phyloP scores from a whole-genome alignment of 192 early-diverging fungal genomes.

The Coemansia sp. region DNA sequence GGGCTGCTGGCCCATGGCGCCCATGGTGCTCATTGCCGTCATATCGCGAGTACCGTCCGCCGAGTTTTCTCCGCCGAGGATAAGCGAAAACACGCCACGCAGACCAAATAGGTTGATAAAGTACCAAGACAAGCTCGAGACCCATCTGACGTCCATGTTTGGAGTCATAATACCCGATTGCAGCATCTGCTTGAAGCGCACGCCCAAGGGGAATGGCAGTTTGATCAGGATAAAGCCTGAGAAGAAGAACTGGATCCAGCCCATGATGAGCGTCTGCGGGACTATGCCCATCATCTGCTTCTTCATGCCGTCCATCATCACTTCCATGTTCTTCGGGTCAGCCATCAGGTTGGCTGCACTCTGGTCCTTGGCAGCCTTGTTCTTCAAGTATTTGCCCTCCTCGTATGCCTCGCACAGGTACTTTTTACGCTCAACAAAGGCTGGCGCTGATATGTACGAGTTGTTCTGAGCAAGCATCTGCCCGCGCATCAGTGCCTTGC shows the following conservation, averaged over 20 bases:
- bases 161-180: constrained; percentile 92
- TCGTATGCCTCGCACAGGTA: constrained; percentile 78
- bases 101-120: constrained; percentile 97
- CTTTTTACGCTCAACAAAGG: constrained; percentile 70
- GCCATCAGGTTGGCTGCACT: constrained; percentile 80
- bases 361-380: constrained; percentile 61
- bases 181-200: constrained; percentile 97
- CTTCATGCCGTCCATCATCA: constrained; percentile 98
- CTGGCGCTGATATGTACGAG: constrained; percentile 63
- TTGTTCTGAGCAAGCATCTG: constrained; percentile 67
- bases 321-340: constrained; percentile 90
- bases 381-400: constrained; percentile 80
- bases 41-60: constrained; percentile 86
- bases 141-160: constrained; percentile 98
- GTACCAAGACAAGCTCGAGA: constrained; percentile 97
- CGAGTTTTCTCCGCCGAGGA: constrained; percentile 88
- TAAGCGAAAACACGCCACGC: constrained; percentile 83
- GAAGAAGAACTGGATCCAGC: constrained; percentile 99
- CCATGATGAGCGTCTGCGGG: constrained; percentile 99
- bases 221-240: constrained; percentile 95
- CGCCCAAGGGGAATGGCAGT: constrained; percentile 92
- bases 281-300: constrained; percentile 96
- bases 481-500: constrained; percentile 74
- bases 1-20: constrained; percentile 65
- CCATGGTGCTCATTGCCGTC: constrained; percentile 88